Conservation (phyloP, 306 rosid genomes). For the Dalbergia oliveri region DNA sequence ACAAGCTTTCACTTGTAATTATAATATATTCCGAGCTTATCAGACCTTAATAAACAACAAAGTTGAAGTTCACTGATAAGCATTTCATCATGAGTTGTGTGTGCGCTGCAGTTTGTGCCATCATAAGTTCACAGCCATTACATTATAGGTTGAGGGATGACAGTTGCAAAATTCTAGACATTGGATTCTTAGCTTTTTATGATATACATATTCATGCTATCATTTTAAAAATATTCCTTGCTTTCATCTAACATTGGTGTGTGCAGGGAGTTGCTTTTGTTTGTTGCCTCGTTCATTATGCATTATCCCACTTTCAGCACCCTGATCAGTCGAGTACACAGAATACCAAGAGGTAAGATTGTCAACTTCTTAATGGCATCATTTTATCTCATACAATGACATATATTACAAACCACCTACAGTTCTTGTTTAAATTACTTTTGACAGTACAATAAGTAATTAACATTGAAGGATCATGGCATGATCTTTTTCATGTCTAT, state of each 20-base stretch:
- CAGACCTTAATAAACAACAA: background rate
- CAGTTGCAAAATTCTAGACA: slow-evolving; percentile 23
- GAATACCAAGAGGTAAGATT: slow-evolving; percentile 76
- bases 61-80: background rate
- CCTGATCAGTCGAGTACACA: slow-evolving; percentile 66
- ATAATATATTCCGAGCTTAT: slow-evolving; percentile 11
- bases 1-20: slow-evolving; percentile 10
- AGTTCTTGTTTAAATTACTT: slow-evolving; percentile 30
- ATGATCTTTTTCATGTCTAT: background rate
- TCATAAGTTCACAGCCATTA: slow-evolving; percentile 18
- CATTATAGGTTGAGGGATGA: slow-evolving; percentile 29
- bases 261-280: slow-evolving; percentile 82
- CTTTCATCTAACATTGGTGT: slow-evolving; percentile 35
- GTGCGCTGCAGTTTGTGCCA: slow-evolving; percentile 8
- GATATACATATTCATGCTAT: slow-evolving; percentile 26
- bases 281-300: slow-evolving; percentile 74
- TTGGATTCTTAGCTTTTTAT: slow-evolving; percentile 22
- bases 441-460: no score
- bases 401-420: slow-evolving; percentile 19
- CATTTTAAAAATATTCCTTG: slow-evolving; percentile 33
- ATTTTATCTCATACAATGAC: slow-evolving; percentile 42
- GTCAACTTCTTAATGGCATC: slow-evolving; percentile 39
- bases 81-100: slow-evolving; percentile 9
- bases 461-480: no score
- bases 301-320: slow-evolving; percentile 67